Evolutionary conservation across 2,329 filamentous ascomycete species (phyloP), one percentile per base, ranked within the genome.

Genomic region (Colletotrichum tropicicola): DNA sequence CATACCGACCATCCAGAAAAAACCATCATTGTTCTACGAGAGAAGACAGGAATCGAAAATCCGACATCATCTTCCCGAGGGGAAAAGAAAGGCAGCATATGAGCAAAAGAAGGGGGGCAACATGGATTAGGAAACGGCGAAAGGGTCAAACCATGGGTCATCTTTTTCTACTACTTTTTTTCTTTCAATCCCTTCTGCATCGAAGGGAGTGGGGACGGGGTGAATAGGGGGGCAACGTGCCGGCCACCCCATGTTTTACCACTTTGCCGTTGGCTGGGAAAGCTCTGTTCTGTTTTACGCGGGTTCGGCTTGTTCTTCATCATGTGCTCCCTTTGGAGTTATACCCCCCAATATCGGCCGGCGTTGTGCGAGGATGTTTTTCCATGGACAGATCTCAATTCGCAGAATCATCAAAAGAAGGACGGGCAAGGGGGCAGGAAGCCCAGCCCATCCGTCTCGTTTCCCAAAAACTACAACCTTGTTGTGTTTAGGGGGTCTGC

Each of bases 291-390:
- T 45, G n/a, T 25, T 25, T 58, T 49, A 27, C 27, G 55, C 55
- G 44, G 55, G 32, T 49, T 19, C n/a, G 10, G 28, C 30, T 45
- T 39, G 55, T 21, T 47, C n/a, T 58, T 49, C 30, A 25, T 25
- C 27, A 27, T 48, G 51, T 56, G 37, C 51, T 61, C 59, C 59
- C 37, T 23, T 56, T 56, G 51, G 59, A 61, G 59, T 61, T 49
- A 56, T 61, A 61, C 59, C 59, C 53, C 59, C 43, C 32, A 35
- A 59, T 39, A 27, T 37, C 23, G 51, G 44, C 43, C 23, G 51
- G 44, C 43, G 39, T 55, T 55, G 28, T 45, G 45, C 39, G 15
- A 55, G 27, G 17, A 37, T 45, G 52, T 19, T 53, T 32, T 55
- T 48, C 37, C 25, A n/a, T n/a, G n/a, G n/a, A n/a, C n/a, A n/a